Base-by-base conservation (phyloP, 176 grass and related monocot species). In the Thalia dealbata region DNA sequence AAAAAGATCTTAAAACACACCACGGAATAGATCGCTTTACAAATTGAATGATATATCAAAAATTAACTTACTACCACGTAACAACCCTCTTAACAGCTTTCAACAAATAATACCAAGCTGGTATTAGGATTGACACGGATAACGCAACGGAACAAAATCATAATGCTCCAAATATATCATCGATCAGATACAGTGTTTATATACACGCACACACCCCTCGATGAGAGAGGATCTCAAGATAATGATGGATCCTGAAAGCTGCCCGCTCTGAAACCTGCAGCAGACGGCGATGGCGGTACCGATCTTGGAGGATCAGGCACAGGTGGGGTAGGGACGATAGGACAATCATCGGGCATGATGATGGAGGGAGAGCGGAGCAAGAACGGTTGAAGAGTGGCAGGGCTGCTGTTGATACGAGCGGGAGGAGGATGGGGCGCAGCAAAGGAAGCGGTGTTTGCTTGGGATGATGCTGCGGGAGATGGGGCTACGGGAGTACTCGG, bases 321-420 rank as follows among this genome's bases (percentile, higher is more conserved):
- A 25, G 89, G 81, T 68, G 89, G 89, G 35, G 76, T 65, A 64
- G 80, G 86, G 13, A 75, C 22, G 46, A 84, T 27, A 10, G 78
- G 77, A 43, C 80, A 92, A 76, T 75, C 50, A 67, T 97, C 90
- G 46, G 85, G 77, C 42, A 79, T 68, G 21, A 84, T 30, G 9
- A 84, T 1, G 15, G 81, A 83, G 18, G 74, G 55, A 66, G 79
- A 85, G 29, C 73, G 71, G 14, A 52, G 43, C 55, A 42, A 67
- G 24, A 54, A 72, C 29, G 73, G 67, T 19, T 77, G 74, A 24
- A 52, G n/a, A n/a, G 41, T 69, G 0, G 75, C 27, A 80, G 58
- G 50, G 52, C 85, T 87, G 27, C 59, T 85, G 11, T 82, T 71
- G 58, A 85, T 63, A 71, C 56, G 54, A 19, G 32, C 6, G 32